A percentile compares a stretch with the other conserved stretches of the same genome.
phyloP scores from a whole-genome alignment of 768 basidiomycete genomes.

The Lactifluus rugatus region DNA sequence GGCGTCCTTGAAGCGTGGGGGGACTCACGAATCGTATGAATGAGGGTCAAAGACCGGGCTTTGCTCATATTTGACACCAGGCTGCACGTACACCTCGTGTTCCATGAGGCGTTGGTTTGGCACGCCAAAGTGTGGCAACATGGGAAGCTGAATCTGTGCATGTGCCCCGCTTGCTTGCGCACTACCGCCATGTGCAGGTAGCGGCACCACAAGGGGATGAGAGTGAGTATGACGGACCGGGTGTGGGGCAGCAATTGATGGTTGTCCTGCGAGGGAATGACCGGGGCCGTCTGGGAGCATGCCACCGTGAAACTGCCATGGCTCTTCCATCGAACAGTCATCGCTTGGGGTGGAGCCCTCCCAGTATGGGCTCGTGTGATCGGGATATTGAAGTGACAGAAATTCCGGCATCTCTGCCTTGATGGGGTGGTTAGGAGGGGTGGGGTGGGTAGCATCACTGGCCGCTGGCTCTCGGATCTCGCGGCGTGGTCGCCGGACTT shows the following conservation, averaged over 20 bases:
- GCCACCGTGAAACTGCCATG: conserved; percentile 15
- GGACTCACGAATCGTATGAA: conserved; percentile 14
- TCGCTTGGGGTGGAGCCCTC: conserved; percentile 18
- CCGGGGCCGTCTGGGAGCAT: background rate
- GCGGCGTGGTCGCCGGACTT: conserved; percentile 11
- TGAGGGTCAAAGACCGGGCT: conserved; percentile 1
- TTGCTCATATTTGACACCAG: conserved; percentile 12
- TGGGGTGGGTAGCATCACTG: background rate
- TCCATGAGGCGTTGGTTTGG: conserved; percentile 5
- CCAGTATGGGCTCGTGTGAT: conserved; percentile 13
- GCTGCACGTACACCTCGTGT: conserved; percentile 13
- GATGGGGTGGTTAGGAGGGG: conserved; percentile 1
- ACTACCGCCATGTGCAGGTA: background rate
- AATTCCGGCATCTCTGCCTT: conserved; percentile 11
- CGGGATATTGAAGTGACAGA: conserved; percentile 10
- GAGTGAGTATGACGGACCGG: conserved; percentile 7
- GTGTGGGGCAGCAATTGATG: conserved; percentile 9
- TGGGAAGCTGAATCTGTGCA: conserved; percentile 8
- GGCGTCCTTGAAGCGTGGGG: background rate
- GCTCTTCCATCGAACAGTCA: conserved; percentile 16
- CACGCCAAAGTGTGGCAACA: conserved; percentile 10
- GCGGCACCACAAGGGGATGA: background rate
- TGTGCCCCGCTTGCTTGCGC: background rate
- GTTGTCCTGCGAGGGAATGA: conserved; percentile 2
- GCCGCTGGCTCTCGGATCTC: background rate